phyloP scores from a whole-genome alignment of 2,329 filamentous ascomycete species.

The Diaporthe sp. region DNA sequence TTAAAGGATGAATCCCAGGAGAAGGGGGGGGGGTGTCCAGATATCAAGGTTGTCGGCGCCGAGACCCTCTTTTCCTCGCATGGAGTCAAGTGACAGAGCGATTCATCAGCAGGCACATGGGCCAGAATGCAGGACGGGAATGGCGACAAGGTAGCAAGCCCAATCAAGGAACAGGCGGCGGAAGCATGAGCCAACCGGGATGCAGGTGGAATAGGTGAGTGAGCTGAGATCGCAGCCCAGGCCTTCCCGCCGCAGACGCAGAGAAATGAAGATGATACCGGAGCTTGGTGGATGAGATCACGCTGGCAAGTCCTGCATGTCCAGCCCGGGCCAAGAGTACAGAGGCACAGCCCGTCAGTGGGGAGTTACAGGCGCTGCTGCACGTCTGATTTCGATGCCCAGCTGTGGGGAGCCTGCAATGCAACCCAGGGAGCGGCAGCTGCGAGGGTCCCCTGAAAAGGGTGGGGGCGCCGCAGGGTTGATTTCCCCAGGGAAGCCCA shows the following conservation, averaged over 20 bases:
- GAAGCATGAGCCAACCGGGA: conserved; percentile 29
- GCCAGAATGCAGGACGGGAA: conserved; percentile 26
- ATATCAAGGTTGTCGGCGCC: conserved; percentile 20
- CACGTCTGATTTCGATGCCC: conserved; percentile 26
- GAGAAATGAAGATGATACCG: conserved; percentile 29
- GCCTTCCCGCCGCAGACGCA: conserved; percentile 32
- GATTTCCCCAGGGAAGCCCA: background rate
- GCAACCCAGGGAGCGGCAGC: background rate
- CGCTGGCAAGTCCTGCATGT: conserved; percentile 14
- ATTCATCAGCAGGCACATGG: conserved; percentile 31
- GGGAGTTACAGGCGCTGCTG: conserved; percentile 20
- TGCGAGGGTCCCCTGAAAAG: background rate
- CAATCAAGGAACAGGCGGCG: conserved; percentile 26
- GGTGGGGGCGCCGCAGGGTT: background rate
- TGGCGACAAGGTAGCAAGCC: conserved; percentile 16
- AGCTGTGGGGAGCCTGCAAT: conserved; percentile 16
- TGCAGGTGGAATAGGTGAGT: conserved; percentile 13
- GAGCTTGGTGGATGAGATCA: conserved; percentile 30
- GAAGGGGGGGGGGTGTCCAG: background rate
- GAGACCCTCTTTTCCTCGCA: conserved; percentile 2
- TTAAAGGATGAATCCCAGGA: conserved; percentile 18
- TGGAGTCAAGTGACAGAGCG: conserved; percentile 21
- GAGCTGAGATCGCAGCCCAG: conserved; percentile 40
- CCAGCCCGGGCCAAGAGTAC: conserved; percentile 15
- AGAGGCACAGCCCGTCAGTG: conserved; percentile 30